A percentile compares a stretch with the other conserved stretches of the same genome.
phyloP scores from a whole-genome alignment of 208 protist genomes.

The Trichomonas vaginalis region DNA sequence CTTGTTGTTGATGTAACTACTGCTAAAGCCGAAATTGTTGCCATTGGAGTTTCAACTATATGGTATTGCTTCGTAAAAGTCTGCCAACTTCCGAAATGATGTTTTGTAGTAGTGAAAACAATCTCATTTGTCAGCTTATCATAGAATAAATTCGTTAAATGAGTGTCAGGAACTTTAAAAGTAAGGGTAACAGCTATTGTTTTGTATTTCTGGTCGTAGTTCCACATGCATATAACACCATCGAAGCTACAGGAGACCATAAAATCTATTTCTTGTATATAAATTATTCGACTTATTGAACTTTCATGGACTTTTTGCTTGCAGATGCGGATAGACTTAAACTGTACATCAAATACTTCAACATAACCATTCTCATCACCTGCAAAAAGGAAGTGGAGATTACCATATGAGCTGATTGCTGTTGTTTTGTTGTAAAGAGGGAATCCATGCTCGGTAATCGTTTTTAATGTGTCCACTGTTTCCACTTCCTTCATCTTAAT shows the following conservation, averaged over 20 bases:
- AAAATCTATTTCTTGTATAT: neutral
- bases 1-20: neutral
- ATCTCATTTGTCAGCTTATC: neutral
- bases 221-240: neutral
- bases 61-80: neutral
- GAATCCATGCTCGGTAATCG: neutral
- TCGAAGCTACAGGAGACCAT: neutral
- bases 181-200: neutral
- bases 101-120: neutral
- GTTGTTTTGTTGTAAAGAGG: neutral
- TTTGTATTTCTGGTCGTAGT: neutral
- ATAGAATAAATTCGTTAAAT: neutral
- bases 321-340: neutral
- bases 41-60: neutral
- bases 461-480: neutral
- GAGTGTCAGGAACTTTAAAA: neutral
- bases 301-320: neutral
- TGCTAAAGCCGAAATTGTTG: neutral
- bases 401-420: neutral
- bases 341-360: neutral
- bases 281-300: neutral
- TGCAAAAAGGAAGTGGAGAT: neutral
- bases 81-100: neutral
- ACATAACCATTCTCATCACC: neutral
- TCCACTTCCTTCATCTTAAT: neutral